Percentiles rank a stretch among this genome's conserved stretches.
These are phyloP conservation scores for Monosporozyma unispora DNA, from an alignment of 805 yeast genomes.

Conservation along the genomic window DNA sequence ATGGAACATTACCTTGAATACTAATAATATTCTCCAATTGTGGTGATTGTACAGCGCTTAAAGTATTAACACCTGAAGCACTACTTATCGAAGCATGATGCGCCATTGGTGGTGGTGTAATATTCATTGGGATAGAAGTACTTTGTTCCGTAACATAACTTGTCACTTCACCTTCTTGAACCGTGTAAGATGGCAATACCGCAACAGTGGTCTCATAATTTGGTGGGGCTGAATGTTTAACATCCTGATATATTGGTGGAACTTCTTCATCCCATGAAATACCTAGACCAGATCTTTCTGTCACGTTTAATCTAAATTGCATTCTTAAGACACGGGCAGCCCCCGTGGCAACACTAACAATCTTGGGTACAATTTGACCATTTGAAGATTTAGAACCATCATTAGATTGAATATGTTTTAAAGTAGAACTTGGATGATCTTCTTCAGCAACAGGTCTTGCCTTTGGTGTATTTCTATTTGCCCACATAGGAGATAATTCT, in stretches of 20 bases:
- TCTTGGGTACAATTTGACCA: slow-evolving; percentile 7
- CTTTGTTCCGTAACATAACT: not conserved
- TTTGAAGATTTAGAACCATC: slow-evolving; percentile 4
- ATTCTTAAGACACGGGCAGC: slow-evolving; percentile 89
- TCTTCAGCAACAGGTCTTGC: slow-evolving; percentile 16
- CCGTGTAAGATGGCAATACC: slow-evolving; percentile 1
- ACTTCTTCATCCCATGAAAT: slow-evolving; percentile 99
- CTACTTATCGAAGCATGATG: slow-evolving; percentile 15
- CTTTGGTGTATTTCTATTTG: slow-evolving; percentile 26
- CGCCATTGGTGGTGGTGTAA: slow-evolving; percentile 23
- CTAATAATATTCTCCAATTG: slow-evolving; percentile 23
- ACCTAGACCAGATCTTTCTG: slow-evolving; percentile 91
- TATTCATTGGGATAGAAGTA: slow-evolving; percentile 5
- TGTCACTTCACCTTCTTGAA: not conserved
- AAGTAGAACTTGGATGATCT: slow-evolving; percentile 6
- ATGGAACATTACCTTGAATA: slow-evolving; percentile 26
- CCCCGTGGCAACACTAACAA: slow-evolving; percentile 77
- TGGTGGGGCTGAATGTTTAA: slow-evolving; percentile 80
- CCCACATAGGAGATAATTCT: slow-evolving; percentile 37
- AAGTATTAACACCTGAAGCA: not conserved
- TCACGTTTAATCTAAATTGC: slow-evolving; percentile 79
- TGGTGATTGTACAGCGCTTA: slow-evolving; percentile 20
- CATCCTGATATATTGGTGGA: slow-evolving; percentile 90
- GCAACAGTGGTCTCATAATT: slow-evolving; percentile 40
- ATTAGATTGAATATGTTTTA: slow-evolving; percentile 12